Conservation (phyloP, 805 yeast species). For the Candida khao-thaluensis region DNA sequence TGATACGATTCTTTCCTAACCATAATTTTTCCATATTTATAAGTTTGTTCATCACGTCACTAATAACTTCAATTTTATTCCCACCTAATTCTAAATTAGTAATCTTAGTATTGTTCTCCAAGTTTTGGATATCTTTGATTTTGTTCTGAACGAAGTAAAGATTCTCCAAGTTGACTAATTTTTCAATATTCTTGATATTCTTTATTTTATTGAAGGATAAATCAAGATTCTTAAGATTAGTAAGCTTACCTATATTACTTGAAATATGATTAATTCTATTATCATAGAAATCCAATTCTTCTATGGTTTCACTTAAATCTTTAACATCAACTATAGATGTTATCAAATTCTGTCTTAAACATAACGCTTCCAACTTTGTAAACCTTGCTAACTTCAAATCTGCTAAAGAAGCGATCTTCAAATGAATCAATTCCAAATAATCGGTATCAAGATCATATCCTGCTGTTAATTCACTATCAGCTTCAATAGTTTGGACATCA, state of each 20-base stretch:
- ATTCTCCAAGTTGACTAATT: conserved; percentile 59
- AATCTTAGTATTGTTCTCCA: conserved; percentile 56
- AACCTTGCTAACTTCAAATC: conserved; percentile 61
- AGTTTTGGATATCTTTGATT: conserved; percentile 66
- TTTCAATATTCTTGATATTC: conserved; percentile 75
- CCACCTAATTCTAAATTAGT: conserved; percentile 88
- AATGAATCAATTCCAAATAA: conserved; percentile 64
- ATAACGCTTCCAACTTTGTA: conserved; percentile 53
- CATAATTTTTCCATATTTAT: conserved; percentile 70
- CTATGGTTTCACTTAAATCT: conserved; percentile 58
- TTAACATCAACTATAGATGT: conserved; percentile 54
- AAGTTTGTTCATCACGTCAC: conserved; percentile 55
- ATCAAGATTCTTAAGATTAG: conserved; percentile 62
- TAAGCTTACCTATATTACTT: conserved; percentile 60
- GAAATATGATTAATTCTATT: conserved; percentile 87
- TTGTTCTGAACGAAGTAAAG: conserved; percentile 88
- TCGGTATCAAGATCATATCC: conserved; percentile 58
- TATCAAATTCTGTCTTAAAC: conserved; percentile 81
- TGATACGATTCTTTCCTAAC: conserved; percentile 86
- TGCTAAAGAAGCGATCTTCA: conserved; percentile 63
- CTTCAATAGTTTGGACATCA: conserved; percentile 54
- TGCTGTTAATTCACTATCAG: conserved; percentile 65
- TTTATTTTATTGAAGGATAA: conserved; percentile 87
- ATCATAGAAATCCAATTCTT: conserved; percentile 86
- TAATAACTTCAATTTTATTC: conserved; percentile 60